phyloP scores from a whole-genome alignment of 805 yeast genomes.

The Ogataea henricii region DNA sequence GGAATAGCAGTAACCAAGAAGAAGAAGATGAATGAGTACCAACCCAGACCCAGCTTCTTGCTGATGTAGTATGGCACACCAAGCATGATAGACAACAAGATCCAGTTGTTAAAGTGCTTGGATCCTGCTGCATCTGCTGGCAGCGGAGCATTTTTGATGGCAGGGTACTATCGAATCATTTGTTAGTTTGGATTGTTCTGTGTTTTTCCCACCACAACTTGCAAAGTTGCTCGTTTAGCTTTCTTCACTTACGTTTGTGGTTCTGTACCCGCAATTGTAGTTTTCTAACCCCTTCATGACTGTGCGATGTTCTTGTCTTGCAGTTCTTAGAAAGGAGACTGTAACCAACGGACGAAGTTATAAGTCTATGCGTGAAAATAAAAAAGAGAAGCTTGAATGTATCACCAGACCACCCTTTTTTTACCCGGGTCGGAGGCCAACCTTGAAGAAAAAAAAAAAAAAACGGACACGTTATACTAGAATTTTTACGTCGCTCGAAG shows the following conservation, averaged over 20 bases:
- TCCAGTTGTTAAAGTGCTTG: conserved; percentile 66
- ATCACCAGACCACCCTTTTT: not conserved
- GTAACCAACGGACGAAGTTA: not conserved
- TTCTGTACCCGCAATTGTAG: conserved; percentile 50
- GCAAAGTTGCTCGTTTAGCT: not conserved
- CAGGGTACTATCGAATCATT: conserved; percentile 48
- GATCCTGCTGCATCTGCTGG: conserved; percentile 93
- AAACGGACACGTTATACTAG: conserved; percentile 7
- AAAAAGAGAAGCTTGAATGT: not conserved
- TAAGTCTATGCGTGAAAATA: not conserved
- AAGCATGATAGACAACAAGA: conserved; percentile 50
- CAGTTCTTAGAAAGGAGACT: not conserved
- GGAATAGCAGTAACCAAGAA: conserved; percentile 60
- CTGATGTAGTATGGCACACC: conserved; percentile 65
- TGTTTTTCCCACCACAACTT: too few species aligned
- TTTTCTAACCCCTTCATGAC: conserved; percentile 23
- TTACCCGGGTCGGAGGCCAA: not conserved
- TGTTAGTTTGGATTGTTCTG: conserved; percentile 4
- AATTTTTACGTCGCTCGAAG: conserved; percentile 2
- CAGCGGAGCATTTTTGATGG: conserved; percentile 81
- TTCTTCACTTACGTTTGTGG: conserved; percentile 43
- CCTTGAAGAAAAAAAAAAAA: not conserved
- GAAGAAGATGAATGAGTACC: conserved; percentile 65
- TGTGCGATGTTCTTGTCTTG: not conserved
- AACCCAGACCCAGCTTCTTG: conserved; percentile 69